phyloP scores from a whole-genome alignment of 192 early-diverging fungal genomes.

The Entomortierella chlamydospora region DNA sequence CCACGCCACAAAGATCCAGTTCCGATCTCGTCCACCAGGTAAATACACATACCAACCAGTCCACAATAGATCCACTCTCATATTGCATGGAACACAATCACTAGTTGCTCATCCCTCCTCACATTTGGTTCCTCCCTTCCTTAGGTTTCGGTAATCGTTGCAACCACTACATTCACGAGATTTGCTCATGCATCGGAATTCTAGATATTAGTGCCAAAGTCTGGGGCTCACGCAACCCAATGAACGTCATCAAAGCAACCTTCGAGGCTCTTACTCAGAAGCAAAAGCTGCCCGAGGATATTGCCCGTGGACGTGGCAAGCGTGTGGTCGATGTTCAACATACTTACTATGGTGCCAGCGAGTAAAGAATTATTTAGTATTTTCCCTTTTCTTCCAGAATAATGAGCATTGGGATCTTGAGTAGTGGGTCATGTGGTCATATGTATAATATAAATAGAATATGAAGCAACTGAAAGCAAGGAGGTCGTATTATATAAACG shows the following conservation, averaged over 20 bases:
- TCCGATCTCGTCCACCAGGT: slow-evolving; percentile 91
- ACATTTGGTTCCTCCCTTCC: too few relatives aligned
- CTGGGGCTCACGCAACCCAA: slow-evolving; percentile 90
- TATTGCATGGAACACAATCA: too few relatives aligned
- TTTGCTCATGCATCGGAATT: slow-evolving; percentile 93
- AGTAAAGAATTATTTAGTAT: slow-evolving; percentile 29
- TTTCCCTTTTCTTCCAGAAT: background rate
- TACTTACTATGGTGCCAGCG: slow-evolving; percentile 87
- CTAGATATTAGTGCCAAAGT: slow-evolving; percentile 93
- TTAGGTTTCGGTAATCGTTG: slow-evolving; percentile 95
- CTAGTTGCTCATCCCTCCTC: too few relatives aligned
- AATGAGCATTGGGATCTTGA: background rate
- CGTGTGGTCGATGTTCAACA: slow-evolving; percentile 92
- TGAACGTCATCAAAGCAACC: slow-evolving; percentile 98
- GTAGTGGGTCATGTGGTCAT: background rate
- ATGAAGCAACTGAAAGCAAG: background rate
- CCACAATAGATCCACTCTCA: too few relatives aligned
- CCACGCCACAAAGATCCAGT: slow-evolving; percentile 82
- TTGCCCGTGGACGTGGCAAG: slow-evolving; percentile 89
- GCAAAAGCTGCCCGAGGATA: slow-evolving; percentile 86
- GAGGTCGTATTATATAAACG: too few relatives aligned
- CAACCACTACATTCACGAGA: slow-evolving; percentile 94
- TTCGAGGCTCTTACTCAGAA: slow-evolving; percentile 84
- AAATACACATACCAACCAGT: slow-evolving; percentile 4
- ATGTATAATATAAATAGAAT: background rate